Base-by-base conservation (phyloP, 306 rosid species). In the Cicer chorassanicum region DNA sequence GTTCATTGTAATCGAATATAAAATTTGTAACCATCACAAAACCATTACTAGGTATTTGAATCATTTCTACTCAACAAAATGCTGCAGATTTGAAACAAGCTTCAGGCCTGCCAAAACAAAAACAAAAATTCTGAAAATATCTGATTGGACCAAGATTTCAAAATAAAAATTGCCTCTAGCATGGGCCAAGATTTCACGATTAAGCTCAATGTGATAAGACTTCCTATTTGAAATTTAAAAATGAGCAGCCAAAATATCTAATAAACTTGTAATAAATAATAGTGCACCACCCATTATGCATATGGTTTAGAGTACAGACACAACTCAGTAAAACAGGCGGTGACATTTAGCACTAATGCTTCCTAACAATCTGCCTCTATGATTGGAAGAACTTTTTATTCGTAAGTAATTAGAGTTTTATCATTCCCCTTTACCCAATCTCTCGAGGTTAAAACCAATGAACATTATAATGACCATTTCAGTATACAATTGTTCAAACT, bases 41-140 rank as follows among this genome's bases (percentile, higher is more conserved):
- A 73, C 82, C 87, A 79, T 84, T 69, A 78, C 66, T 83, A 73
- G 75, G 78, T 74, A 78, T 80, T 75, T 82, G 70, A 77, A 88
- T 83, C 86, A 54, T 81, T 81, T 81, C 85, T 81, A 81, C 87
- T 78, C 78, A 82, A 81, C 84, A 81, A 59, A 39, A 59, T 70
- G 88, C 82, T 78, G 88, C 86, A 85, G 80, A 70, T 80, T 83
- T 81, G 77, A 73, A 78, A 82, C 64, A 72, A 82, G 65, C 76
- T 59, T 43, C 82, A 68, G 65, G 70, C 96, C 93, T 90, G 91
- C 83, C 73, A 74, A 57, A 66, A 70, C 2, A 76, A 77, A 43
- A 61, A 11, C 12, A 53, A 57, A 49, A 50, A 57, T 68, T 46
- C 51, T 7, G 55, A 73, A 73, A 69, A 69, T 51, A 50, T 66